Conservation (phyloP, 441 rosid species). For the Jatropha multifida region DNA sequence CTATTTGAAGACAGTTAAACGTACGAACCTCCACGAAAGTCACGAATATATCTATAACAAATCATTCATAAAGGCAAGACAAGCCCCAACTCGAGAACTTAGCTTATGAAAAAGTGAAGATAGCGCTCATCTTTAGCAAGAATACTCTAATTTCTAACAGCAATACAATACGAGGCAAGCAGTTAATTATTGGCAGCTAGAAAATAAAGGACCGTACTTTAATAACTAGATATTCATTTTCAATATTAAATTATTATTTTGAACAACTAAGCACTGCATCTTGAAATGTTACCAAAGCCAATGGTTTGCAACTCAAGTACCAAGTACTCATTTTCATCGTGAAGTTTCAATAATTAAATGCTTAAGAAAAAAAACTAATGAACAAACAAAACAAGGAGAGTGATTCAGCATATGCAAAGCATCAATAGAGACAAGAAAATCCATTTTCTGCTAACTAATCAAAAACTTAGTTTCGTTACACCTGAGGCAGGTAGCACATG, state of each 20-base stretch:
- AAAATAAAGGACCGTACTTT: too few species aligned
- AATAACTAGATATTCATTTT: too few species aligned
- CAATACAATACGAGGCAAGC: too few species aligned
- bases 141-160: too few species aligned
- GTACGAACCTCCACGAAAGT: background rate
- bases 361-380: background rate
- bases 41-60: background rate
- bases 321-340: too few species aligned
- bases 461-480: constrained; percentile 16
- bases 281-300: too few species aligned
- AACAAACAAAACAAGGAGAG: background rate
- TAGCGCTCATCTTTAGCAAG: too few species aligned
- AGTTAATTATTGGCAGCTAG: too few species aligned
- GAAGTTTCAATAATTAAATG: background rate
- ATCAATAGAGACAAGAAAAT: constrained; percentile 16
- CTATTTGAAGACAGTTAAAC: background rate
- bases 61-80: background rate
- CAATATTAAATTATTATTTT: too few species aligned
- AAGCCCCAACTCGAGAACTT: background rate
- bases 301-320: too few species aligned
- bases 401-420: background rate
- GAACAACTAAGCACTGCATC: too few species aligned
- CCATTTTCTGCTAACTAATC: constrained; percentile 14
- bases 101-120: background rate
- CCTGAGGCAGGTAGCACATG: constrained; percentile 36